Conservation (phyloP, 345 rosid species). For the Reutealis trisperma region DNA sequence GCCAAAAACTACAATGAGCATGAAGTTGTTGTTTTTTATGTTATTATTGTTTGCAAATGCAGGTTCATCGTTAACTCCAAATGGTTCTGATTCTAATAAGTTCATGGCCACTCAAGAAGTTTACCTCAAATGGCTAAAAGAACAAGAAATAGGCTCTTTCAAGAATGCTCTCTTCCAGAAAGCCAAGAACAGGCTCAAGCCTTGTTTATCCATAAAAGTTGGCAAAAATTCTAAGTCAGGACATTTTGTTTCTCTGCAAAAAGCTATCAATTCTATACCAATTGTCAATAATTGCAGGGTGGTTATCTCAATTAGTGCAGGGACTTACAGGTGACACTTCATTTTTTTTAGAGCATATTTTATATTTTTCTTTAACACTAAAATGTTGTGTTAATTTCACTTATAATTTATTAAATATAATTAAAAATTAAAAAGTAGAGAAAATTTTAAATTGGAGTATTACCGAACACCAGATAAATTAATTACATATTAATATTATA, state of each 20-base stretch:
- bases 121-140: slow-evolving; percentile 36
- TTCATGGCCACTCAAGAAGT: slow-evolving; percentile 26
- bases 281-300: slow-evolving; percentile 41
- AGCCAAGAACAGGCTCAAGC: slow-evolving; percentile 32
- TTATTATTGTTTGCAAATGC: slow-evolving; percentile 27
- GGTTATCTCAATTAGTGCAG: slow-evolving; percentile 36
- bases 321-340: slow-evolving; percentile 35
- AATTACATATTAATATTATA: neutral
- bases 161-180: slow-evolving; percentile 31
- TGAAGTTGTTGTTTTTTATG: slow-evolving; percentile 26
- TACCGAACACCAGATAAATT: too few species aligned
- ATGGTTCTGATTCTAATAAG: slow-evolving; percentile 23
- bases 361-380: neutral
- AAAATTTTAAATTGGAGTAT: too few species aligned
- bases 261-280: slow-evolving; percentile 42
- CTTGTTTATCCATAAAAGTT: slow-evolving; percentile 38
- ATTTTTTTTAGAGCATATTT: neutral
- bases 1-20: too few species aligned
- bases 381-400: too few species aligned
- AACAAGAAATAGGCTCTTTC: slow-evolving; percentile 20
- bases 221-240: slow-evolving; percentile 22
- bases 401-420: too few species aligned
- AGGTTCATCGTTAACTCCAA: slow-evolving; percentile 12
- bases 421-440: too few species aligned
- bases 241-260: slow-evolving; percentile 28